Evolutionary conservation across 495 filamentous ascomycete genomes (phyloP), one percentile per base, ranked within the genome.

Genomic region (Bathelium albidoporum): DNA sequence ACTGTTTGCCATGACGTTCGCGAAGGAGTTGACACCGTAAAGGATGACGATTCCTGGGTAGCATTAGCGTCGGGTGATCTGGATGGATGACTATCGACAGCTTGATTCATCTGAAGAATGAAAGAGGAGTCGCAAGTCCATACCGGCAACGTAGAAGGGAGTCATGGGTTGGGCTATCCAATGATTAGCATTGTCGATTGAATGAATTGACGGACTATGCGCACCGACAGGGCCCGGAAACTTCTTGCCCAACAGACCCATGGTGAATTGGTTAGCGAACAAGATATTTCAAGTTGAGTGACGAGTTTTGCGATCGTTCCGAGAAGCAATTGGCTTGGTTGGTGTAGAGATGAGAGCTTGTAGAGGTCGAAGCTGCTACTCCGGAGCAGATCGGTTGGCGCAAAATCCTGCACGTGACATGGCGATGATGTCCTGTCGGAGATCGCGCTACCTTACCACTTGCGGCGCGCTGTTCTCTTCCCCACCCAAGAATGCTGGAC

Each of bases 101-200:
- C 36, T 29, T 61, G 28, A 18, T 32, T 22, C 61, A 66, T 64
- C 61, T 62, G 44, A 60, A 10, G 53, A 58, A 67, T 66, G 69
- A 32, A 41, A 62, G 61, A 69, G 29, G 68, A 91, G 18, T 22
- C 5, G 26, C 20, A 29, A n/a, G 29, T 26, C 2, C 49, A 73
- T 93, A 97, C 93, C 91, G 74, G 93, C 92, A 79, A 83, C 79
- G 82, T 87, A 95, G 85, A 97, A 97, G 61, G 93, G 93, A 72
- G 82, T 85, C 85, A 95, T 83, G 67, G 92, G 91, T 80, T 81
- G 78, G 79, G 89, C 93, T 97, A 75, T 78, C n/a, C 14, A 18
- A n/a, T 26, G 41, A 18, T 62, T 24, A 41, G 41, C 58, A 59
- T 62, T 52, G 36, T 44, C 44, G 7, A n/a, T 52, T 9, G 24